A percentile compares a stretch with the other conserved stretches of the same genome.
phyloP scores from a whole-genome alignment of 140 eudicot species.

The Erigeron philadelphicus region DNA sequence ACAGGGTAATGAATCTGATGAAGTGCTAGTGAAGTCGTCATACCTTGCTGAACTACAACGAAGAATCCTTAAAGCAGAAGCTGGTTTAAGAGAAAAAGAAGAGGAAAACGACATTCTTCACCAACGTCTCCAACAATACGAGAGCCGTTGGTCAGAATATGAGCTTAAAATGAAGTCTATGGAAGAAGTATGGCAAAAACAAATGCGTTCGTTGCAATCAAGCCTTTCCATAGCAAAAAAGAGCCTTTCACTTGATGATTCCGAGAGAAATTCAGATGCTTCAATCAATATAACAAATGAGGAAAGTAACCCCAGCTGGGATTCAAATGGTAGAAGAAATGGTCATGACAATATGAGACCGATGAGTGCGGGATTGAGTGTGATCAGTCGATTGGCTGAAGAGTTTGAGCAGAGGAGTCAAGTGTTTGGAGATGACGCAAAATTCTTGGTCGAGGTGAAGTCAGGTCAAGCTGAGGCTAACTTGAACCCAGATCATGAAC shows the following conservation, averaged over 20 bases:
- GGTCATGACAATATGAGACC: slow-evolving; percentile 47
- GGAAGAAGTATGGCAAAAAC: slow-evolving; percentile 99
- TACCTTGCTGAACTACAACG: slow-evolving; percentile 91
- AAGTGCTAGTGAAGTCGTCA: slow-evolving; percentile 76
- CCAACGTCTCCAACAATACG: slow-evolving; percentile 85
- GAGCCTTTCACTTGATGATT: slow-evolving; percentile 67
- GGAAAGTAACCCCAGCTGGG: slow-evolving; percentile 47
- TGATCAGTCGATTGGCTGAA: slow-evolving; percentile 74
- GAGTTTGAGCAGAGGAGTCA: slow-evolving; percentile 92
- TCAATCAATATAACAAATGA: slow-evolving; percentile 51
- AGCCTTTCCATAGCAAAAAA: slow-evolving; percentile 90
- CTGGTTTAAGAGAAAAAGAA: slow-evolving; percentile 77
- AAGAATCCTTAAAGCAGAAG: slow-evolving; percentile 85
- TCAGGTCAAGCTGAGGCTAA: slow-evolving; percentile 79
- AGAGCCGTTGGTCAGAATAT: slow-evolving; percentile 90
- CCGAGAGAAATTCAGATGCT: slow-evolving; percentile 62
- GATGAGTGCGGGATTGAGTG: slow-evolving; percentile 70
- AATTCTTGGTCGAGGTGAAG: slow-evolving; percentile 89
- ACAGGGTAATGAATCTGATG: slow-evolving; percentile 76
- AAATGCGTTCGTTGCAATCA: slow-evolving; percentile 92
- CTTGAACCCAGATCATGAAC: slow-evolving; percentile 81
- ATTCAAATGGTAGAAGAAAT: slow-evolving; percentile 39
- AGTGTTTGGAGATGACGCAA: slow-evolving; percentile 88
- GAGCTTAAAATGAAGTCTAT: slow-evolving; percentile 93
- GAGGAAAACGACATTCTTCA: slow-evolving; percentile 86